phyloP scores from a whole-genome alignment of 805 yeast genomes.

The Teunomyces pallodes region DNA sequence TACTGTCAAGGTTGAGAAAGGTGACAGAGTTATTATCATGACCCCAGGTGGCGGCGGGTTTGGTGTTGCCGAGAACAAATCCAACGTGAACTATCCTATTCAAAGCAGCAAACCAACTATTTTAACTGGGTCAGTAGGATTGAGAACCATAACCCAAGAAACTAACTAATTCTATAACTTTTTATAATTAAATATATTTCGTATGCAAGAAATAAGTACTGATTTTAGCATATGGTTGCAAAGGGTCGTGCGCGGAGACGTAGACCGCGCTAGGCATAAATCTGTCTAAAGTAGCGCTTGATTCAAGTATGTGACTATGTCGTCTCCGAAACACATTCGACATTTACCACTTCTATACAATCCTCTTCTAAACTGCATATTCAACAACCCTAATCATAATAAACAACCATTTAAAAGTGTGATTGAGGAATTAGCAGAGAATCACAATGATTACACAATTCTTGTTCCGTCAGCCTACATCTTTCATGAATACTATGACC shows the following conservation, averaged over 20 bases:
- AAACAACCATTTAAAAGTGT: slow-evolving; percentile 48
- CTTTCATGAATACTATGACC: slow-evolving; percentile 35
- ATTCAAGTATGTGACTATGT: neutral
- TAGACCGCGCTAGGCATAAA: neutral
- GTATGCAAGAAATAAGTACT: neutral
- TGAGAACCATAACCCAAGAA: slow-evolving; percentile 32
- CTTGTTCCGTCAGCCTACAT: slow-evolving; percentile 61
- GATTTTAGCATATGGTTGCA: neutral
- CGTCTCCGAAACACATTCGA: slow-evolving; percentile 6
- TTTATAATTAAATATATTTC: no score
- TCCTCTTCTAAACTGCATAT: slow-evolving; percentile 62
- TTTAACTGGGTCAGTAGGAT: slow-evolving; percentile 37
- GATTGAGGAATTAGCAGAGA: slow-evolving; percentile 38
- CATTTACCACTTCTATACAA: slow-evolving; percentile 57
- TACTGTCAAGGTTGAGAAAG: slow-evolving; percentile 31
- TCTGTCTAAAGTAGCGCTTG: neutral
- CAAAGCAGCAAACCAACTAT: slow-evolving; percentile 20
- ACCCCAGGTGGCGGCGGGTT: slow-evolving; percentile 49
- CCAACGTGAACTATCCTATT: slow-evolving; percentile 21
- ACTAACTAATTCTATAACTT: slow-evolving; percentile 23
- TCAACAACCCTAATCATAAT: slow-evolving; percentile 53
- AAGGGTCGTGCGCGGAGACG: neutral
- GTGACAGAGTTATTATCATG: slow-evolving; percentile 39
- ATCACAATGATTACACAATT: slow-evolving; percentile 53
- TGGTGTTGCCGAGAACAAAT: slow-evolving; percentile 19